Percentiles rank a stretch among this genome's conserved stretches.
These are phyloP conservation scores for Angophora floribunda DNA, from an alignment of 345 rosid species.

Conservation along the genomic window DNA sequence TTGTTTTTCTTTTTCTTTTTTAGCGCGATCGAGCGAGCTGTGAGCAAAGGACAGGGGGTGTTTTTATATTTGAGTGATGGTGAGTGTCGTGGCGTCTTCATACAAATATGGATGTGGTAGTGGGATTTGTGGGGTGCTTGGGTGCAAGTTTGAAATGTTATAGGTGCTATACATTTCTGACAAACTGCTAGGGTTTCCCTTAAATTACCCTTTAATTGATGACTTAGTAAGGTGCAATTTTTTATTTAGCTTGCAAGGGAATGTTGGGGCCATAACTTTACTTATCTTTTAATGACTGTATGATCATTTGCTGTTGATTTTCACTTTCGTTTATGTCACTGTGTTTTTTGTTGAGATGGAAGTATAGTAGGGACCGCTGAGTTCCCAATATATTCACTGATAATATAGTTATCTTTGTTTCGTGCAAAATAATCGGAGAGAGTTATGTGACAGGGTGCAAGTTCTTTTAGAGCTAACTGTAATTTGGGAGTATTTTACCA, in stretches of 20 bases:
- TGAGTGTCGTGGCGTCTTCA: not conserved
- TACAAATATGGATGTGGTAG: not conserved
- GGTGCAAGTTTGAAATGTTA: not conserved
- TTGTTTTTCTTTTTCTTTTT: not conserved
- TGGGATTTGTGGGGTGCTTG: not conserved
- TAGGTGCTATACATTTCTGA: not conserved
- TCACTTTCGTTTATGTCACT: not conserved
- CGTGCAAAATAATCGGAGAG: not conserved
- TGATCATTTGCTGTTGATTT: not conserved
- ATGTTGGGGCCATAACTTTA: not conserved
- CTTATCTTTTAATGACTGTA: not conserved
- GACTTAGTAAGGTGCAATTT: not conserved
- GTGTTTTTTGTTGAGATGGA: not conserved
- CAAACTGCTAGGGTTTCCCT: not conserved
- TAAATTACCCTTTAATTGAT: not conserved
- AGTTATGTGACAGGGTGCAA: not conserved
- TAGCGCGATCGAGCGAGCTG: not conserved
- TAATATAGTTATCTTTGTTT: not conserved
- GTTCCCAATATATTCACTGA: not conserved
- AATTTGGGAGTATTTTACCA: not conserved
- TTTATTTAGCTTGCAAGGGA: not conserved
- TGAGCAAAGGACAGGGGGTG: not conserved
- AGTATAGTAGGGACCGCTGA: not conserved
- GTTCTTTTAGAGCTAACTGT: not conserved
- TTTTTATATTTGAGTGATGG: not conserved